Base-by-base conservation (phyloP, 352 stramenopile genomes). In the Globisporangium abappressorium region DNA sequence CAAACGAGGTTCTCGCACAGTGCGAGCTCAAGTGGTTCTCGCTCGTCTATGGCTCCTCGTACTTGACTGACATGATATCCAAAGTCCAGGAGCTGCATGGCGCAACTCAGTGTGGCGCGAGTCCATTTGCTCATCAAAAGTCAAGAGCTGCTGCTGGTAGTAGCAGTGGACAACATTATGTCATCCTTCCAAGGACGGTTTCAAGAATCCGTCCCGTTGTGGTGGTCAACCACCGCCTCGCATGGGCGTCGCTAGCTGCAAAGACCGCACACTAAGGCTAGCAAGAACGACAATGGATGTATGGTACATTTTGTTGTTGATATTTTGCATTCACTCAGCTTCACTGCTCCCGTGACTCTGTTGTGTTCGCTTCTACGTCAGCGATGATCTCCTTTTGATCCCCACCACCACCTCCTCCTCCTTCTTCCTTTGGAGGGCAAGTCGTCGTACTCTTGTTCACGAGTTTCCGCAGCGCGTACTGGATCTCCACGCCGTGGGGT, bases 391-490 rank as follows among this genome's bases (percentile, higher is more conserved):
- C 55, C 55, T 28, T 30, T 26, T 58, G 14, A 12, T 38, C 14
- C 1, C 26, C 14, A 4, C 22, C 30, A 3, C 8, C 14, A 4
- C 22, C 30, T 1, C 8, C 20, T 36, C 11, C 30, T 46, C 28
- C 9, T 18, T 60, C 55, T 41, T 24, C 28, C 38, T 33, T 5
- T 15, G 30, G 30, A 26, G 30, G 20, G 11, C 20, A 61, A 22
- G 55, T 2, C 4, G 18, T 12, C 7, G 14, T 60, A 24, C 56
- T 62, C n/a, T 33, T 47, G 5, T 33, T 62, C 8, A 81, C 75
- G 8, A 84, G 70, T 34, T 79, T 78, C n/a, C 75, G 69, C 30
- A 86, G 65, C 11, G 64, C 79, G 15, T 77, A 69, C 59, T 81
- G 77, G 30, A 87, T 73, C 61, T 81, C 77, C 22, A 76, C 65